A percentile compares a stretch with the other conserved stretches of the same genome.
These are phyloP conservation scores for Yueomyces sp. DNA, from an alignment of 805 yeast genomes.

Conservation along the genomic window DNA sequence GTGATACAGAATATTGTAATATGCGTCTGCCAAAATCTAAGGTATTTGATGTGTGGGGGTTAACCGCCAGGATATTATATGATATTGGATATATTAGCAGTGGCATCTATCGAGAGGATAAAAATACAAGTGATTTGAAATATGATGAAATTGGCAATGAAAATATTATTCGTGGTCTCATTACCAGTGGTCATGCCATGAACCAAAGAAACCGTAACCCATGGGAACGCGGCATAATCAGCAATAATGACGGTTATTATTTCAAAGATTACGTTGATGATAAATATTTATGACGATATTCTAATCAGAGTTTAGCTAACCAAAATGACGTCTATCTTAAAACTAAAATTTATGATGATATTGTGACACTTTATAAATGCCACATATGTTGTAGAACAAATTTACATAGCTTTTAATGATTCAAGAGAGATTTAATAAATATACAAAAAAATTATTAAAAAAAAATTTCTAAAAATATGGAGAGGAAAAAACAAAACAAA, in stretches of 20 bases:
- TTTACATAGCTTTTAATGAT: no score
- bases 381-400: no score
- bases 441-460: background rate
- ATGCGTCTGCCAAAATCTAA: background rate
- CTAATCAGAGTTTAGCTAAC: background rate
- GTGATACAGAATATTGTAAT: background rate
- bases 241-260: slow-evolving; percentile 10
- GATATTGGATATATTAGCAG: slow-evolving; percentile 50
- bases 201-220: slow-evolving; percentile 31
- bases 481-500: background rate
- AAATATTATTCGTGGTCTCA: slow-evolving; percentile 44
- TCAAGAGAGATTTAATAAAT: no score
- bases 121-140: slow-evolving; percentile 7
- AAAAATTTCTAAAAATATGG: background rate
- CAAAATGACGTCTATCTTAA: no score
- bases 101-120: slow-evolving; percentile 16
- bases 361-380: no score
- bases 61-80: slow-evolving; percentile 67
- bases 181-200: slow-evolving; percentile 45
- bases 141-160: slow-evolving; percentile 30
- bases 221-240: slow-evolving; percentile 43
- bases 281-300: background rate
- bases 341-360: no score
- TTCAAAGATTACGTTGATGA: background rate
- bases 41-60: slow-evolving; percentile 66